Conservation (phyloP, 2,329 filamentous ascomycete species). For the Akanthomyces lecanii region DNA sequence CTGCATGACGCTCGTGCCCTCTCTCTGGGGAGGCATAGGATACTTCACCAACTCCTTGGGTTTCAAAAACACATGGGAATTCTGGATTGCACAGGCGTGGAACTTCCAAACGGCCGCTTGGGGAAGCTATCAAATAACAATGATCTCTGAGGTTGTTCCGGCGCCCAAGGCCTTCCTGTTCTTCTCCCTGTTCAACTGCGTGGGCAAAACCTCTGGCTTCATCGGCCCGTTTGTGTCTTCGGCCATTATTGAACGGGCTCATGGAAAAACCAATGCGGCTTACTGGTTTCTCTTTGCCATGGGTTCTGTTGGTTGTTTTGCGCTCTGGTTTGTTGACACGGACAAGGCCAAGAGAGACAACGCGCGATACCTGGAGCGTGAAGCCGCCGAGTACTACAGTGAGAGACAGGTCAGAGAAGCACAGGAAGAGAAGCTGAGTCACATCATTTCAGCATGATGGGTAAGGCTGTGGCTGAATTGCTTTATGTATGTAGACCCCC, state of each 20-base stretch:
- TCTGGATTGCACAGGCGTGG: constrained; percentile 19
- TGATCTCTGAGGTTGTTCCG: constrained; percentile 25
- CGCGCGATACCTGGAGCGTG: constrained; percentile 20
- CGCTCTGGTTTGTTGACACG: constrained; percentile 22
- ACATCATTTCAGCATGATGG: not conserved
- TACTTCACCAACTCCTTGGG: constrained; percentile 20
- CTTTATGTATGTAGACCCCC: not conserved
- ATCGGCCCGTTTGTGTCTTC: constrained; percentile 24
- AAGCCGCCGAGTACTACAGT: constrained; percentile 61
- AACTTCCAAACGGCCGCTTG: constrained; percentile 20
- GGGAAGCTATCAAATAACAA: constrained; percentile 22
- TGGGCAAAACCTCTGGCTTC: constrained; percentile 24
- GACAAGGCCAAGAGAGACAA: constrained; percentile 22
- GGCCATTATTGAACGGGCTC: constrained; percentile 21
- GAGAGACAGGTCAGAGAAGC: constrained; percentile 57
- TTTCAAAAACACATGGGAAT: constrained; percentile 21
- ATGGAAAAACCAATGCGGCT: constrained; percentile 18
- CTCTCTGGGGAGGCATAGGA: constrained; percentile 22
- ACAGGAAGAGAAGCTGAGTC: constrained; percentile 36
- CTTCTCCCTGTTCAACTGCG: constrained; percentile 23
- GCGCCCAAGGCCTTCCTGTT: constrained; percentile 23
- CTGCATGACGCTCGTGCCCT: constrained; percentile 21
- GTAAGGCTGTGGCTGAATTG: not conserved
- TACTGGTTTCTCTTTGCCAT: constrained; percentile 23
- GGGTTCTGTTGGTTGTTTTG: constrained; percentile 18